Evolutionary conservation across 495 filamentous ascomycete species (phyloP), one percentile per base, ranked within the genome.

Genomic region (Aspergillus asperescens): DNA sequence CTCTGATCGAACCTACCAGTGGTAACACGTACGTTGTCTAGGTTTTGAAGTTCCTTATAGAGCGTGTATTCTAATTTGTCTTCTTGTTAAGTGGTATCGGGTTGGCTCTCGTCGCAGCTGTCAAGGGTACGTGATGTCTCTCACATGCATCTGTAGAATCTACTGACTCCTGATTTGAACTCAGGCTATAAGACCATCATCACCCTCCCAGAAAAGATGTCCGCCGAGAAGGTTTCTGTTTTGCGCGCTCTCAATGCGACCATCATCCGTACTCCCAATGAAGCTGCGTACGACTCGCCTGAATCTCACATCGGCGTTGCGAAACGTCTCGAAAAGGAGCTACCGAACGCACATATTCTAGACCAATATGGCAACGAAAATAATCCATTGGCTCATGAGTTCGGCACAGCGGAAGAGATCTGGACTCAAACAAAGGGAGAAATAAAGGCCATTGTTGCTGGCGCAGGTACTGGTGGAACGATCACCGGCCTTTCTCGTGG

Each of bases 161-260:
- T 5, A 15, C 50, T 49, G 16, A 45, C 34, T 27, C 6, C 13
- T 10, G 25, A 12, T 39, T 23, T 22, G 46, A 22, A 6, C 20
- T 5, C 52, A 79, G 79, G 83, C 44, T 98, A 99, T 73, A 93
- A 92, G 69, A 93, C 89, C 13, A 96, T 99, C 69, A 99, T 99
- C 63, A 99, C 93, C 0, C 81, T 99, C 2, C 93, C 93, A 31
- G 93, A 99, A 74, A 99, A 99, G 77, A 99, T 99, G 93, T 95
- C 90, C 5, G 82, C 89, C 23, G 93, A 99, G 71, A 99, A 99
- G 67, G 94, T 99, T 10, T 82, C 90, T 1, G 93, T 99, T 9
- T 77, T 99, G 22, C 83, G 88, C 40, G 91, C 93, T 15, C 79
- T 99, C 27, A 93, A 93, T 52, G 92, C 93, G 19, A 96, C 93